These are phyloP conservation scores for Cladophialophora yegresii DNA, from an alignment of 2,329 filamentous ascomycete species.

Conservation along the genomic window DNA sequence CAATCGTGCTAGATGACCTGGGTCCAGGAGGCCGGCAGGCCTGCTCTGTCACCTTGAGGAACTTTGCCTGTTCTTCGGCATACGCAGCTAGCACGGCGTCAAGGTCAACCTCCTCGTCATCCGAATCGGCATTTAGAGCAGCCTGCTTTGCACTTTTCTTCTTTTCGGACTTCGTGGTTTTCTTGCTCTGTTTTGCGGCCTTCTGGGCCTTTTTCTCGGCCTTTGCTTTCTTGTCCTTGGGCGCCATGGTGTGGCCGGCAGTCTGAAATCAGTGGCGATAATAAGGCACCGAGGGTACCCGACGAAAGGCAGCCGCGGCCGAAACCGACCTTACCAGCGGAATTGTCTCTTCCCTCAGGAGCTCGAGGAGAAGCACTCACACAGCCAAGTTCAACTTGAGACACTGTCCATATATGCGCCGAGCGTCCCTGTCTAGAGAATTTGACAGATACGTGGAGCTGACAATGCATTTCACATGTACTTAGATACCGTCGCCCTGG, in stretches of 20 bases:
- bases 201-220: conserved; percentile 55
- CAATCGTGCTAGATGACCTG: conserved; percentile 75
- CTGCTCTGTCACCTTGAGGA: conserved; percentile 87
- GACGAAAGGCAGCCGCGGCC: not conserved
- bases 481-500: not conserved
- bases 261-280: not conserved
- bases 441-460: not conserved
- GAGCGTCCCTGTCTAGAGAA: not conserved
- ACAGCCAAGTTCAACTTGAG: not conserved
- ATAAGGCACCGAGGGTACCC: not conserved
- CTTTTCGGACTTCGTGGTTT: conserved; percentile 75
- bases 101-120: conserved; percentile 87
- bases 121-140: conserved; percentile 65
- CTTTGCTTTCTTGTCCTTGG: conserved; percentile 60
- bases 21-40: conserved; percentile 71
- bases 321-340: not conserved
- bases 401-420: not conserved
- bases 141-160: conserved; percentile 81
- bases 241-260: not conserved
- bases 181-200: conserved; percentile 66
- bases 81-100: conserved; percentile 93
- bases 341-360: not conserved
- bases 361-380: not conserved
- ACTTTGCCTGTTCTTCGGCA: conserved; percentile 87
- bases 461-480: not conserved